phyloP scores from a whole-genome alignment of 495 filamentous ascomycete species.

The Tuber borchii region DNA sequence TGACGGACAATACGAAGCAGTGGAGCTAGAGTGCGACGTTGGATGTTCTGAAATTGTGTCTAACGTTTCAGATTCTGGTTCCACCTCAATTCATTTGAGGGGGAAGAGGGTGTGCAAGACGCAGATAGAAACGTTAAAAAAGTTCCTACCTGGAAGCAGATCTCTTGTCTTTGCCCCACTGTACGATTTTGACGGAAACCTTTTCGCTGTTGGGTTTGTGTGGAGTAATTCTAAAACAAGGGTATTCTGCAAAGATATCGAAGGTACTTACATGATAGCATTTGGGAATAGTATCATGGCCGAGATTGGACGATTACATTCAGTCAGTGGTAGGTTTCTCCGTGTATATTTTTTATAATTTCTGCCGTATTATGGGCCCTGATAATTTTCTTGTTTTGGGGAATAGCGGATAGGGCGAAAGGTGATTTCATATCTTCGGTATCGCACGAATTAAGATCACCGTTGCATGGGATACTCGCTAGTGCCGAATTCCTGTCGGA shows the following conservation, averaged over 20 bases:
- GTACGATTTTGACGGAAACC: constrained; percentile 40
- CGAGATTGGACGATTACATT: constrained; percentile 43
- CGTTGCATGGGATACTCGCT: constrained; percentile 68
- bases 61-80: not conserved
- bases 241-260: constrained; percentile 36
- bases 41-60: not conserved
- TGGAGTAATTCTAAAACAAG: constrained; percentile 32
- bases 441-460: constrained; percentile 71
- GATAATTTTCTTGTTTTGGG: constrained; percentile 10
- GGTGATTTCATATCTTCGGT: constrained; percentile 65
- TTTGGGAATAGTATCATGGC: constrained; percentile 41
- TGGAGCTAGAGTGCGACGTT: not conserved
- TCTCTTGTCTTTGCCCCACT: constrained; percentile 41
- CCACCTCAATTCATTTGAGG: not conserved
- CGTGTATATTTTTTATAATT: constrained; percentile 1
- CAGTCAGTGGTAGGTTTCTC: constrained; percentile 42
- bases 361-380: constrained; percentile 2
- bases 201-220: constrained; percentile 41
- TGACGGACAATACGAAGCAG: not conserved
- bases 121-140: constrained; percentile 18
- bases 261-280: constrained; percentile 38
- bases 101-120: not conserved
- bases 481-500: constrained; percentile 64
- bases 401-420: constrained; percentile 53
- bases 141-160: constrained; percentile 30